A percentile compares a stretch with the other conserved stretches of the same genome.
These are phyloP conservation scores for Nemania sp. DNA, from an alignment of 2,329 filamentous ascomycete genomes.

Conservation along the genomic window DNA sequence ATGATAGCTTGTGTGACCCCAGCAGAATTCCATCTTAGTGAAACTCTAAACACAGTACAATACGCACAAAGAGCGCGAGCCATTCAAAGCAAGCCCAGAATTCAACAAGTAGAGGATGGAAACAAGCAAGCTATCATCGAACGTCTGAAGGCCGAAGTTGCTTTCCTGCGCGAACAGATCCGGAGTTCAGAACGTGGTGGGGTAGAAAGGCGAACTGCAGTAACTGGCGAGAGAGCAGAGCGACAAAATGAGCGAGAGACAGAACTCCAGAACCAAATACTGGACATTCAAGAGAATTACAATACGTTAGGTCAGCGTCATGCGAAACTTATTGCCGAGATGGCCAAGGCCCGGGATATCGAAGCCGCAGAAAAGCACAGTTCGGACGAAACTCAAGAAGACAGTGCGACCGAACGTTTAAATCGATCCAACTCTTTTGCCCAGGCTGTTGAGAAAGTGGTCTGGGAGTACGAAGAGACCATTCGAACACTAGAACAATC, in stretches of 20 bases:
- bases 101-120: slow-evolving; percentile 89
- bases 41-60: slow-evolving; percentile 95
- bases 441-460: slow-evolving; percentile 92
- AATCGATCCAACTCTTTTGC: slow-evolving; percentile 96
- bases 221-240: slow-evolving; percentile 72
- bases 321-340: slow-evolving; percentile 91
- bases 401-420: slow-evolving; percentile 81
- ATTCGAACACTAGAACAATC: slow-evolving; percentile 93
- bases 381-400: slow-evolving; percentile 67
- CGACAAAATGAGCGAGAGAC: slow-evolving; percentile 81
- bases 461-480: slow-evolving; percentile 97
- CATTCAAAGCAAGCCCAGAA: slow-evolving; percentile 96
- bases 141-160: slow-evolving; percentile 87
- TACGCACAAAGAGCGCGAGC: slow-evolving; percentile 95
- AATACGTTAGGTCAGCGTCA: slow-evolving; percentile 87
- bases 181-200: slow-evolving; percentile 75
- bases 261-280: slow-evolving; percentile 89
- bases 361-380: slow-evolving; percentile 63
- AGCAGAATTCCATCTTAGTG: slow-evolving; percentile 94
- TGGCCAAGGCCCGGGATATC: slow-evolving; percentile 80
- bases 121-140: slow-evolving; percentile 96
- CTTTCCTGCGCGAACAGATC: slow-evolving; percentile 92
- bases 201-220: slow-evolving; percentile 56
- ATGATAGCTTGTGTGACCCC: slow-evolving; percentile 99
- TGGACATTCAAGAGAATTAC: slow-evolving; percentile 95